Evolutionary conservation across 1,139 yeast species (phyloP), one percentile per base, ranked within the genome.

Genomic region (Starmera stellimalicola): DNA sequence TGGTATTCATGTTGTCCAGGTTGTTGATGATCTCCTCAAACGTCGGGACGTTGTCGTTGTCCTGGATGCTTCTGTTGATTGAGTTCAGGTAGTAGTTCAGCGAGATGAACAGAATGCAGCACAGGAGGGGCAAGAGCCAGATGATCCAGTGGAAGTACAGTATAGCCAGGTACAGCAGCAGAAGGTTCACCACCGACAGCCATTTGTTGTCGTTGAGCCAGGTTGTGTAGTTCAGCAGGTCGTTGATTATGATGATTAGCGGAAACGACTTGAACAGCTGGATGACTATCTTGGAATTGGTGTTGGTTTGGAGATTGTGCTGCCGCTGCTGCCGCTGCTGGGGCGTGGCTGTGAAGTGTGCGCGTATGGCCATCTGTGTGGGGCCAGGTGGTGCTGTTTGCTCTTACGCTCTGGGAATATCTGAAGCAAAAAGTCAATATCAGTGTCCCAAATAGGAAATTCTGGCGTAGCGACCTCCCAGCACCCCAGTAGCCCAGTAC

Each of bases 1-100:
- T 56, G 1, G 62, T 55, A 2, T 68, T 60, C 32, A 73, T 59
- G 43, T 74, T 74, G 36, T 68, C 68, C 36, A 73, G 48, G 0
- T 73, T 64, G 40, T 66, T 65, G 31, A 74, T 43, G 2, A 73
- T 71, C 43, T 73, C 80, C 37, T 73, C 79, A 29, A 73, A 53
- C 2, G 80, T 73, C 6, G 80, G 79, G 12, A 12, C 15, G 3
- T 39, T 40, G 10, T 43, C 40, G 8, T 33, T 31, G 15, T 32
- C 31, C 15, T 36, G 33, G 20, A 43, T 34, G 33, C 39, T 42
- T 10, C 30, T 33, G 22, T 37, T 40, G 10, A 45, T 44, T 1
- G 50, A 44, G 24, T 42, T 42, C 18, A 44, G 32, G 20, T 44
- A 45, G 32, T 39, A 41, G 32, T 38, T 41, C 11, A 41, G 14